Evolutionary conservation across 306 rosid species (phyloP).

Genomic region (Carpinus viminea): DNA sequence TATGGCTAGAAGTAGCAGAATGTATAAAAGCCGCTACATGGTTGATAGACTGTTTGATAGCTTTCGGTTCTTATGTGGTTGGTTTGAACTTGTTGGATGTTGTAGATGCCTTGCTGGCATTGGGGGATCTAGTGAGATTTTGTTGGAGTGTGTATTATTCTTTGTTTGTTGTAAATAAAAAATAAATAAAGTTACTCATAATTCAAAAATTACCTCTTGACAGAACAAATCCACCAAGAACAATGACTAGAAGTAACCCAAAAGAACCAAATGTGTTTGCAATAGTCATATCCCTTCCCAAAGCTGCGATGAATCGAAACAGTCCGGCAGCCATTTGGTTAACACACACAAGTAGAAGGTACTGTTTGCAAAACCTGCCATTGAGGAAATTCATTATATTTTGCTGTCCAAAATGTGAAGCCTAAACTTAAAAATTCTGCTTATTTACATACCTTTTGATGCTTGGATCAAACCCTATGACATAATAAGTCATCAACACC

Average conservation of each 20-base stretch:
- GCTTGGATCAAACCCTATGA: conserved; percentile 46
- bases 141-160: too few relatives aligned
- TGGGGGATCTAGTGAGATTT: too few relatives aligned
- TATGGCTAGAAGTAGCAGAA: too few relatives aligned
- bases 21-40: too few relatives aligned
- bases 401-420: background rate
- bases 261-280: conserved; percentile 53
- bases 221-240: conserved; percentile 53
- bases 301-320: conserved; percentile 45
- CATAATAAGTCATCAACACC: conserved; percentile 45
- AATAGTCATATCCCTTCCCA: conserved; percentile 44
- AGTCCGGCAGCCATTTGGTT: conserved; percentile 48
- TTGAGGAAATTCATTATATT: background rate
- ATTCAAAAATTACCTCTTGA: conserved; percentile 32
- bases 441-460: conserved; percentile 28
- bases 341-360: conserved; percentile 24
- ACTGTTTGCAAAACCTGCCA: conserved; percentile 49
- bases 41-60: too few relatives aligned
- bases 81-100: too few relatives aligned
- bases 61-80: too few relatives aligned
- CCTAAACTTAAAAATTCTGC: background rate
- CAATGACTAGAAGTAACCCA: conserved; percentile 41
- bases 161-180: too few relatives aligned
- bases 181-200: too few relatives aligned
- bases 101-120: too few relatives aligned